These are phyloP conservation scores for Platismatia glauca DNA, from an alignment of 495 filamentous ascomycete species.

Conservation along the genomic window DNA sequence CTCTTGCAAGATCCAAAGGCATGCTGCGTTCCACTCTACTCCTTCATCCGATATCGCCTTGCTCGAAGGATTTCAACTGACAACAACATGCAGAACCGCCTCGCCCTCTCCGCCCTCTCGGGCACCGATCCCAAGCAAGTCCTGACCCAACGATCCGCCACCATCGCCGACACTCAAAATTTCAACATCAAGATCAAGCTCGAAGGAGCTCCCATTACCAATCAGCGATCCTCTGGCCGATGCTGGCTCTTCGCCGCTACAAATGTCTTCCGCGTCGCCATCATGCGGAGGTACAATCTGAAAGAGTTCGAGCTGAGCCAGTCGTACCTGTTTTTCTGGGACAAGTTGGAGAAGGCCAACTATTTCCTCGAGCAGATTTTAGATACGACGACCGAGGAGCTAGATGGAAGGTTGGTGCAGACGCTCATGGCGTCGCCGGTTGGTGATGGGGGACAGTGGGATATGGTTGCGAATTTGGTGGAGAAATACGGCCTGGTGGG, in stretches of 20 bases:
- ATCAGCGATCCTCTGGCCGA: constrained; percentile 67
- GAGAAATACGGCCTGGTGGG: constrained; percentile 67
- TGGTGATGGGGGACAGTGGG: constrained; percentile 81
- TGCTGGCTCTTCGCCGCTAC: constrained; percentile 88
- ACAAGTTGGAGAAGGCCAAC: constrained; percentile 88
- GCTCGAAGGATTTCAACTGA: not conserved
- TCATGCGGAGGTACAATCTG: constrained; percentile 73
- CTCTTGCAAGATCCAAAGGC: constrained; percentile 58
- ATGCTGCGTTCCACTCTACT: not conserved
- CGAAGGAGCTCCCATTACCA: constrained; percentile 76
- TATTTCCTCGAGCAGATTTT: constrained; percentile 78
- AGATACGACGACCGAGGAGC: constrained; percentile 55
- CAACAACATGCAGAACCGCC: constrained; percentile 40
- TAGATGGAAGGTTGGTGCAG: constrained; percentile 62
- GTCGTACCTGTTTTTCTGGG: constrained; percentile 88
- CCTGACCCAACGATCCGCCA: constrained; percentile 41
- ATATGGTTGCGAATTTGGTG: constrained; percentile 83
- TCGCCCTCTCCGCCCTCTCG: constrained; percentile 61
- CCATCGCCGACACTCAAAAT: constrained; percentile 57
- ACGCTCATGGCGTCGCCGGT: constrained; percentile 56
- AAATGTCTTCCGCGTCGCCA: constrained; percentile 75
- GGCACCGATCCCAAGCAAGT: constrained; percentile 45
- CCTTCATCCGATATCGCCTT: not conserved
- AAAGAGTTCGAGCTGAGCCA: constrained; percentile 77
- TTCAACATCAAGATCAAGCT: constrained; percentile 78